A percentile compares a stretch with the other conserved stretches of the same genome.
phyloP scores from a whole-genome alignment of 495 filamentous ascomycete genomes.

The Penicillium nucicola region DNA sequence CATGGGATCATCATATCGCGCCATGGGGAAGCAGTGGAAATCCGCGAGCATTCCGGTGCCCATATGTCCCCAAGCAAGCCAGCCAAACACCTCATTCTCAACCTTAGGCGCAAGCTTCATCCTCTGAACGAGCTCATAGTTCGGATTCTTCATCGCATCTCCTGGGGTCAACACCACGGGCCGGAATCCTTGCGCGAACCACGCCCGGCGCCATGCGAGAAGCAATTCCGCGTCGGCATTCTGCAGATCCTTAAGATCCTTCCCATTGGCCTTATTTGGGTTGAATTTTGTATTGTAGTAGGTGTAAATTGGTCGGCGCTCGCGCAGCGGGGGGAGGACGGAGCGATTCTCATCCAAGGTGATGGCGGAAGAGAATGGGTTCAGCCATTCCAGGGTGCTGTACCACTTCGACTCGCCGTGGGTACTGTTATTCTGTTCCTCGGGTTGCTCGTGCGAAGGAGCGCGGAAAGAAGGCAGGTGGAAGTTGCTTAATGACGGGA shows the following conservation, averaged over 20 bases:
- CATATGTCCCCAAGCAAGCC: conserved; percentile 94
- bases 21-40: conserved; percentile 84
- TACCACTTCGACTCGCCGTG: conserved; percentile 81
- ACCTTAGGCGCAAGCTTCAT: conserved; percentile 52
- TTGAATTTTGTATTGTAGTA: conserved; percentile 71
- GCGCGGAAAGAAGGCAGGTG: conserved; percentile 55
- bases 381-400: conserved; percentile 81
- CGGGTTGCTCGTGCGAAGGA: conserved; percentile 72
- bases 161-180: conserved; percentile 76
- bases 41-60: conserved; percentile 79
- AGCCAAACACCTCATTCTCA: conserved; percentile 72
- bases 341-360: conserved; percentile 83
- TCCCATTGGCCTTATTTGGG: conserved; percentile 30
- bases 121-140: conserved; percentile 63
- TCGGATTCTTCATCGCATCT: conserved; percentile 81
- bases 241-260: conserved; percentile 57
- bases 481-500: conserved; percentile 37
- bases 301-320: conserved; percentile 82
- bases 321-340: conserved; percentile 75
- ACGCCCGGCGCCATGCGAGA: conserved; percentile 85
- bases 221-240: conserved; percentile 76
- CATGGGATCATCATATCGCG: conserved; percentile 65
- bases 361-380: conserved; percentile 81
- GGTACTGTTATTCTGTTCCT: conserved; percentile 75
- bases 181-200: conserved; percentile 90